Percentiles rank a stretch among this genome's conserved stretches.
Conservation (phyloP, 106 monocot species). For the Phalaenopsis aphrodite region DNA sequence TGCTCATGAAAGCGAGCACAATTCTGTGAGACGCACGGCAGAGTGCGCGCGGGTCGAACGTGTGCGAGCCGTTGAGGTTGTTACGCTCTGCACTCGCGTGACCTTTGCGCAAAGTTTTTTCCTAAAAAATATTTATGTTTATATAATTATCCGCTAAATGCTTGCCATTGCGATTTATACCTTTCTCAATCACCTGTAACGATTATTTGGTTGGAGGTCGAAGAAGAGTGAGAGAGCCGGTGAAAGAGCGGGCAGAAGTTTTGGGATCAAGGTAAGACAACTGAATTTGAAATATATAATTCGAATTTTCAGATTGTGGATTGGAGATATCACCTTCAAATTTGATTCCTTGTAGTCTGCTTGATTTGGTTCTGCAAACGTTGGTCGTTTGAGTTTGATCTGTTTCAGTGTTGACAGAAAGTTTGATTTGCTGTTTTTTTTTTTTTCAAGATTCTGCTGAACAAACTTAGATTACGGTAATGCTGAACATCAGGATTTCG, state of each 20-base stretch:
- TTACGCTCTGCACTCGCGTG: background rate
- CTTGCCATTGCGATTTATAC: too few species aligned
- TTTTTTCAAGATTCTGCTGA: too few species aligned
- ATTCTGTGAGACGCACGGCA: background rate
- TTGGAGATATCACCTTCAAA: background rate
- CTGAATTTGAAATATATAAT: too few species aligned
- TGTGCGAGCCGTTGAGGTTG: constrained; percentile 5
- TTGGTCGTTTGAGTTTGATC: background rate
- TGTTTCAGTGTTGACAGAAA: background rate
- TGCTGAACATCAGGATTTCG: too few species aligned
- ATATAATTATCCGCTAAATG: background rate
- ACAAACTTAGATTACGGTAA: too few species aligned
- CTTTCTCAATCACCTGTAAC: background rate
- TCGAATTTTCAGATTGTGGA: background rate
- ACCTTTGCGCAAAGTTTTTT: too few species aligned
- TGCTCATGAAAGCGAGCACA: background rate
- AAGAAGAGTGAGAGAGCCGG: background rate
- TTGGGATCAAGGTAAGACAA: too few species aligned
- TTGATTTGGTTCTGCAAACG: background rate
- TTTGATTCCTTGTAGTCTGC: background rate
- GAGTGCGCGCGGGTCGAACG: background rate
- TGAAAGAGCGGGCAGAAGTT: too few species aligned
- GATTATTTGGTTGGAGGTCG: background rate
- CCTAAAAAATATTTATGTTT: background rate
- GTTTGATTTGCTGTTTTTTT: background rate